Evolutionary conservation across 768 basidiomycete species (phyloP).

Genomic region (Russula griseocarnosa): DNA sequence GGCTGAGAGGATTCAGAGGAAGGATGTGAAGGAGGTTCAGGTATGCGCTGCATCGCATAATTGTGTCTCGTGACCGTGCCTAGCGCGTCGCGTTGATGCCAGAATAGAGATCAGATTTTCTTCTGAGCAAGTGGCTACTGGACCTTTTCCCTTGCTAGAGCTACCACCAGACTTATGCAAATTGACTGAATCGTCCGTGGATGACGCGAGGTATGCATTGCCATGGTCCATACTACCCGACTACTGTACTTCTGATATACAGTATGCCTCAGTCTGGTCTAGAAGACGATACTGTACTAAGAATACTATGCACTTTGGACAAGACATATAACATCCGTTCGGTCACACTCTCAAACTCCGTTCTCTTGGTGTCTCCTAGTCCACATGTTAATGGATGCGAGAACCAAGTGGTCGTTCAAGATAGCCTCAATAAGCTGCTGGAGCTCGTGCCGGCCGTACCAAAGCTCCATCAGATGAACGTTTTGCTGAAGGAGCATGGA

Average conservation of each 20-base stretch:
- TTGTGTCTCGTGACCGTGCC: conserved; percentile 14
- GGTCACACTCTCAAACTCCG: conserved; percentile 85
- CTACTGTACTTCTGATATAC: conserved; percentile 18
- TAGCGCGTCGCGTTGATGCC: conserved; percentile 36
- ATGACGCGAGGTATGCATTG: conserved; percentile 13
- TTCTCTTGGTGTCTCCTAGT: conserved; percentile 53
- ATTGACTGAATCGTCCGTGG: conserved; percentile 52
- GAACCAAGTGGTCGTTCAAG: conserved; percentile 64
- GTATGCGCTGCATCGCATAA: not conserved
- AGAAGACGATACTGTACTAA: conserved; percentile 85
- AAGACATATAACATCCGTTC: conserved; percentile 83
- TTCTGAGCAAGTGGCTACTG: conserved; percentile 43
- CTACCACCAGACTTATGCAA: conserved; percentile 65
- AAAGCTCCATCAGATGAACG: conserved; percentile 60
- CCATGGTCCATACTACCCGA: conserved; percentile 13
- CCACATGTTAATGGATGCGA: conserved; percentile 30
- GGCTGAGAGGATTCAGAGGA: conserved; percentile 48
- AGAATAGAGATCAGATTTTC: conserved; percentile 53
- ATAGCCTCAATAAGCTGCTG: conserved; percentile 77
- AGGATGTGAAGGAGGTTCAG: conserved; percentile 65
- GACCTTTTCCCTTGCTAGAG: conserved; percentile 66
- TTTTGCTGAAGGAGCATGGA: conserved; percentile 56
- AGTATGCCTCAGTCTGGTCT: conserved; percentile 32
- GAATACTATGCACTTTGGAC: conserved; percentile 76
- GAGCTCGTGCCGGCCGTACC: conserved; percentile 78